These are phyloP conservation scores for Chalaropsis thielavioides DNA, from an alignment of 2,329 filamentous ascomycete genomes.

Conservation along the genomic window DNA sequence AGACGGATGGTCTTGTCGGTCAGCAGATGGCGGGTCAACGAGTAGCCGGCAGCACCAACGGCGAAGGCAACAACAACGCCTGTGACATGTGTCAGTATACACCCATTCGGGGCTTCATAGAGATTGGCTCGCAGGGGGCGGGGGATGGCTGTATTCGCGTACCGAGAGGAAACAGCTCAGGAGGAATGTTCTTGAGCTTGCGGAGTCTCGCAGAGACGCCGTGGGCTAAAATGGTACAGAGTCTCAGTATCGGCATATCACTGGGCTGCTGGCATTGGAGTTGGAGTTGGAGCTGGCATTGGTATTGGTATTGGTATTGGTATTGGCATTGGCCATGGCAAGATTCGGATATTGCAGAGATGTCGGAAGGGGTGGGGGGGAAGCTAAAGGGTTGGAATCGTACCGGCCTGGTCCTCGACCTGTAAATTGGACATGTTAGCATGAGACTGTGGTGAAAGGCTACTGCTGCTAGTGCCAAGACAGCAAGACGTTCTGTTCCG, in stretches of 20 bases:
- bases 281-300: neutral
- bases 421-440: slow-evolving; percentile 27
- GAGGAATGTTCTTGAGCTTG: slow-evolving; percentile 75
- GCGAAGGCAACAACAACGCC: slow-evolving; percentile 81
- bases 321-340: neutral
- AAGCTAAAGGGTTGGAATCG: slow-evolving; percentile 25
- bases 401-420: slow-evolving; percentile 56
- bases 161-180: slow-evolving; percentile 92
- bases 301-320: neutral
- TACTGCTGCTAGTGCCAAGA: neutral
- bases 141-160: slow-evolving; percentile 23
- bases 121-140: slow-evolving; percentile 18
- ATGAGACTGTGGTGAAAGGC: neutral
- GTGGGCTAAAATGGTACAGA: slow-evolving; percentile 50
- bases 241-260: neutral
- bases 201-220: slow-evolving; percentile 92
- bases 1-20: slow-evolving; percentile 90
- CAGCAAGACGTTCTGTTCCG: neutral
- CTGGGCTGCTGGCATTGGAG: neutral
- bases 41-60: slow-evolving; percentile 68
- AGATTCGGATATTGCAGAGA: neutral
- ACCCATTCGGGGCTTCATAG: neutral
- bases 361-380: neutral
- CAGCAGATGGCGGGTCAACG: slow-evolving; percentile 63
- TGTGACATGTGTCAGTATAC: slow-evolving; percentile 28